Conservation (phyloP, 129 eudicot genomes). For the Artemisia annua region DNA sequence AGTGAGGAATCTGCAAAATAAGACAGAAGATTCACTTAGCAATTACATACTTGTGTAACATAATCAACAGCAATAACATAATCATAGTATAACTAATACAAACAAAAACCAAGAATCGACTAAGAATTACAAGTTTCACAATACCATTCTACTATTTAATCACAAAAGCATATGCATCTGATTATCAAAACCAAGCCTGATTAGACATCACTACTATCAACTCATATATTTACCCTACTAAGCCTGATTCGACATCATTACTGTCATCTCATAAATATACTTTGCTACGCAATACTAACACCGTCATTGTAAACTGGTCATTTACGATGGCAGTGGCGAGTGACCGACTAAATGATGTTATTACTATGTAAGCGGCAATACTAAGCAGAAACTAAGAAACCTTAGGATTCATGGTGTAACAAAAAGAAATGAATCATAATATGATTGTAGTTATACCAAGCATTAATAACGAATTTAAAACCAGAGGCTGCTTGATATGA, state of each 20-base stretch:
- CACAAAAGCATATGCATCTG: not conserved
- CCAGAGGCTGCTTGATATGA: too few species aligned
- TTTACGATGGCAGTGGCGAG: not conserved
- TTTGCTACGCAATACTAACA: not conserved
- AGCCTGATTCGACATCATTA: not conserved
- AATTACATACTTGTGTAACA: not conserved
- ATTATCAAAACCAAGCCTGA: not conserved
- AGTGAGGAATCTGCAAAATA: slow-evolving; percentile 53
- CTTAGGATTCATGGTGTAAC: too few species aligned
- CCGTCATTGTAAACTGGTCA: not conserved
- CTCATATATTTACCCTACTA: not conserved
- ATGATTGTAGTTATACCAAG: too few species aligned
- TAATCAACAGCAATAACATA: not conserved
- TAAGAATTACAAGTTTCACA: not conserved
- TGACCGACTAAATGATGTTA: too few species aligned
- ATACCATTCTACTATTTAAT: not conserved
- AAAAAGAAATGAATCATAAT: too few species aligned
- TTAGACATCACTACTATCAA: not conserved
- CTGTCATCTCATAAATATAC: not conserved
- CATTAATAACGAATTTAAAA: too few species aligned
- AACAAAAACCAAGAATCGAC: not conserved
- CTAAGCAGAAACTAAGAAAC: too few species aligned
- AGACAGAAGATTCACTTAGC: not conserved
- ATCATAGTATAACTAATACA: not conserved
- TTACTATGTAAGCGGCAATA: too few species aligned